These are phyloP conservation scores for Boletus subparvulus DNA, from an alignment of 768 basidiomycete species.

Conservation along the genomic window DNA sequence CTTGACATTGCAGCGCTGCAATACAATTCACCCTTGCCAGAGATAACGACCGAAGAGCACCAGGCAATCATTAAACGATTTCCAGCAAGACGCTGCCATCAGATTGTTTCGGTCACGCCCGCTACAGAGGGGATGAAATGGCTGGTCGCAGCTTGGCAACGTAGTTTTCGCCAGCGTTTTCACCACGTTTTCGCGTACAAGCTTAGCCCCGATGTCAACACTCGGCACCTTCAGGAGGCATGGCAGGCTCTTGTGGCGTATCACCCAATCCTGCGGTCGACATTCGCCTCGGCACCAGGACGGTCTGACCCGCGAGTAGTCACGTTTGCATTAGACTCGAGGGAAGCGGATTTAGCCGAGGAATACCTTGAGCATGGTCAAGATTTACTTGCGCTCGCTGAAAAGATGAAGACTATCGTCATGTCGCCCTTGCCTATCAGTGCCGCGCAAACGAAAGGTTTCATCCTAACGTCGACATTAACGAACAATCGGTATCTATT, in stretches of 20 bases:
- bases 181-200: constrained; percentile 45
- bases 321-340: constrained; percentile 19
- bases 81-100: constrained; percentile 9
- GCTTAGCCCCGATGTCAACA: constrained; percentile 32
- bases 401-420: constrained; percentile 25
- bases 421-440: constrained; percentile 21
- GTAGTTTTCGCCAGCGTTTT: constrained; percentile 40
- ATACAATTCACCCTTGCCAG: neutral
- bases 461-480: constrained; percentile 16
- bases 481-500: constrained; percentile 21
- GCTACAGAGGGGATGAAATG: constrained; percentile 37
- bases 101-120: constrained; percentile 18
- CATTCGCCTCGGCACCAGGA: constrained; percentile 32
- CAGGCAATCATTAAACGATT: constrained; percentile 14
- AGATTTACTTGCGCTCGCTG: constrained; percentile 5
- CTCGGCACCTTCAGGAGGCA: constrained; percentile 29
- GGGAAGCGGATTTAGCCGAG: constrained; percentile 1
- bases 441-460: constrained; percentile 22
- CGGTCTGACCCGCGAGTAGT: constrained; percentile 22
- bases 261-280: constrained; percentile 44
- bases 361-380: constrained; percentile 13
- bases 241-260: constrained; percentile 38
- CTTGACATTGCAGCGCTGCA: neutral
- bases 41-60: constrained; percentile 13
- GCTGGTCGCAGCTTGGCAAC: constrained; percentile 45